Percentiles rank a stretch among this genome's conserved stretches.
These are phyloP conservation scores for sorghum (Sorghum bicolor) DNA, from an alignment of 176 grass and related monocot genomes.

Conservation along the genomic window Sorghum_bicolor_NCBIv3 NC_012879.2:8291501-8292000, in stretches of 20 bases:
- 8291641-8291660: slow-evolving; percentile 56
- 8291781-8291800: slow-evolving; percentile 48
- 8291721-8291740: slow-evolving; percentile 50
- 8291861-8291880: slow-evolving; percentile 53
- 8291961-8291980: not conserved
- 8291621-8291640: slow-evolving; percentile 49
- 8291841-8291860: slow-evolving; percentile 74
- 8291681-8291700: slow-evolving; percentile 67
- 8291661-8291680: slow-evolving; percentile 63
- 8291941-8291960: slow-evolving; percentile 9
- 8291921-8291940: not conserved
- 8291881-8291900: slow-evolving; percentile 42
- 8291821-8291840: slow-evolving; percentile 66
- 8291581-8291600: slow-evolving; percentile 51
- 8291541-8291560: slow-evolving; percentile 58
- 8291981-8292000: not conserved
- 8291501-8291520: slow-evolving; percentile 46
- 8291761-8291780: slow-evolving; percentile 45
- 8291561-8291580: slow-evolving; percentile 52
- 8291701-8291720: slow-evolving; percentile 75
- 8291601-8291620: slow-evolving; percentile 51
- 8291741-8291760: slow-evolving; percentile 36
- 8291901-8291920: slow-evolving; percentile 9
- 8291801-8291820: slow-evolving; percentile 59
- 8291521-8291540: slow-evolving; percentile 55